Percentiles rank a stretch among this genome's conserved stretches.
Evolutionary conservation across 1,139 yeast species (phyloP).

Genomic region (Taiozyma onychis): DNA sequence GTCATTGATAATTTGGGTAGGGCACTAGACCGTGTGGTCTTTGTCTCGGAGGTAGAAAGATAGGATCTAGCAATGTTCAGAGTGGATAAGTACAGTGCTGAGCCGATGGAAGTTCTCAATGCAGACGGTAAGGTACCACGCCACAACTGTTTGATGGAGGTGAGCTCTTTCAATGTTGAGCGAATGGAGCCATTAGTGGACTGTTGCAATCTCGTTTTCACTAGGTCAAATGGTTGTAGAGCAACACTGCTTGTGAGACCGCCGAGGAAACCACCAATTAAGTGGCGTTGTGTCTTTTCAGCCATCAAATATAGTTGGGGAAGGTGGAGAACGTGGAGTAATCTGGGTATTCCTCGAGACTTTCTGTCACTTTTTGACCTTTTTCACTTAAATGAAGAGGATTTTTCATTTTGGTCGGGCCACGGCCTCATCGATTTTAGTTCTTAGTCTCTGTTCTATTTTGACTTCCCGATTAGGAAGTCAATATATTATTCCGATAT

Average conservation of each 20-base stretch:
- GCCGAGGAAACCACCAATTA: slow-evolving; percentile 79
- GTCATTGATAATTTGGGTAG: slow-evolving; percentile 68
- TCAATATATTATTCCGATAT: not conserved
- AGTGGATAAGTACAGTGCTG: slow-evolving; percentile 76
- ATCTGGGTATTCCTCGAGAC: too few species aligned
- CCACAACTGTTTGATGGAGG: slow-evolving; percentile 62
- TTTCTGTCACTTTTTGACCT: too few species aligned
- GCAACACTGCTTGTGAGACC: slow-evolving; percentile 80
- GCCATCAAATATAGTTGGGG: not conserved
- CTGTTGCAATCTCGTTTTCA: slow-evolving; percentile 90
- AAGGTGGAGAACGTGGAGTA: too few species aligned
- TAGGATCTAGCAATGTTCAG: slow-evolving; percentile 56
- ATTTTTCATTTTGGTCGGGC: not conserved
- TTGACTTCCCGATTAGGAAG: not conserved
- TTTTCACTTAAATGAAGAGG: too few species aligned
- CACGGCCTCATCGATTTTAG: not conserved
- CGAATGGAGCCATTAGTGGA: slow-evolving; percentile 33
- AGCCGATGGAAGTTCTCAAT: slow-evolving; percentile 83
- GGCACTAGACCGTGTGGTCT: slow-evolving; percentile 16
- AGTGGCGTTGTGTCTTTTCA: slow-evolving; percentile 33
- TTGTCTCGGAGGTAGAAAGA: slow-evolving; percentile 32
- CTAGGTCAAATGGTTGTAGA: slow-evolving; percentile 84
- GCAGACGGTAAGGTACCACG: slow-evolving; percentile 92
- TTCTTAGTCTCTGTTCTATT: not conserved
- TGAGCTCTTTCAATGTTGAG: slow-evolving; percentile 42